Conservation (phyloP, 2,329 filamentous ascomycete species). For the Purpureocillium takamizusanense region DNA sequence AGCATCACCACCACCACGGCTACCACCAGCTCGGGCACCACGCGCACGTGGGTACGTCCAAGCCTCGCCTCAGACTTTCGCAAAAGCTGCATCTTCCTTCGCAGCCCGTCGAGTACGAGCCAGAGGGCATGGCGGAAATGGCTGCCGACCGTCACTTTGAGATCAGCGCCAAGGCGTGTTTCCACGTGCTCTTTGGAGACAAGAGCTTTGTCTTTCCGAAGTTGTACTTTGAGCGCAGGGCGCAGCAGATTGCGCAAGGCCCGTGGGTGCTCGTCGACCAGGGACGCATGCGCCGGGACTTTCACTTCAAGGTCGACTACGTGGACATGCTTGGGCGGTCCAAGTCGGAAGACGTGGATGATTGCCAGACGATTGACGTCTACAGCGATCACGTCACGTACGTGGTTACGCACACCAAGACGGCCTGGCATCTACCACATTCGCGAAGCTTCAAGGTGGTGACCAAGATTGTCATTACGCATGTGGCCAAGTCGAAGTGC, state of each 20-base stretch:
- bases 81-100: slow-evolving; percentile 75
- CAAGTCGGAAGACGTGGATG: slow-evolving; percentile 56
- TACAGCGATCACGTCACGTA: slow-evolving; percentile 67
- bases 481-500: slow-evolving; percentile 83
- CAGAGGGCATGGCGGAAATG: slow-evolving; percentile 67
- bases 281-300: slow-evolving; percentile 65
- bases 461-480: slow-evolving; percentile 88
- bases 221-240: slow-evolving; percentile 74
- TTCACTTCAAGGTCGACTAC: slow-evolving; percentile 68
- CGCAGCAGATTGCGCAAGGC: slow-evolving; percentile 72
- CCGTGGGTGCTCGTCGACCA: slow-evolving; percentile 71
- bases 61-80: slow-evolving; percentile 27
- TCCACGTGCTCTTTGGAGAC: slow-evolving; percentile 94
- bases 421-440: slow-evolving; percentile 78
- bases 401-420: slow-evolving; percentile 53
- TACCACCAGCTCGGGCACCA: neutral
- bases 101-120: slow-evolving; percentile 75
- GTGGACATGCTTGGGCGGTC: slow-evolving; percentile 55
- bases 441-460: slow-evolving; percentile 70
- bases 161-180: slow-evolving; percentile 86
- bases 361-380: slow-evolving; percentile 80
- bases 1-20: slow-evolving; percentile 10
- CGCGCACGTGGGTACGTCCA: slow-evolving; percentile 21
- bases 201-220: slow-evolving; percentile 91
- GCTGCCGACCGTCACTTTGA: slow-evolving; percentile 77